These are phyloP conservation scores for Eudorina sp. DNA, from an alignment of 139 green algal species.

Conservation along the genomic window DNA sequence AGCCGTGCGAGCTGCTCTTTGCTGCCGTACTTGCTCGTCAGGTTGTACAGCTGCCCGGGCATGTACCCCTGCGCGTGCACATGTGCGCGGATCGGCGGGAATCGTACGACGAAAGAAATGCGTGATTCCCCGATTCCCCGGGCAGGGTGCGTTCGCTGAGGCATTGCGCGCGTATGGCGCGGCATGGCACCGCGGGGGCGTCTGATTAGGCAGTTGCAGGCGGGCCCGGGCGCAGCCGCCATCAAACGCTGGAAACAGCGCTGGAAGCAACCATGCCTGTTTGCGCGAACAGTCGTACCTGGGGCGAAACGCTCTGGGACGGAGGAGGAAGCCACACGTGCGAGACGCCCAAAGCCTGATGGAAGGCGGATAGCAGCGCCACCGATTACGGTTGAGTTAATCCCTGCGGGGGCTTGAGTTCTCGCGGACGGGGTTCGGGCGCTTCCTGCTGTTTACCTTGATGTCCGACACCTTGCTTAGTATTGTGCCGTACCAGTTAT, in stretches of 20 bases:
- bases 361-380: neutral
- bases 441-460: constrained; percentile 43
- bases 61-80: constrained; percentile 3
- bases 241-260: too few species aligned
- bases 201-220: too few species aligned
- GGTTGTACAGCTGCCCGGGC: constrained; percentile 84
- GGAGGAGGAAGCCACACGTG: constrained; percentile 91
- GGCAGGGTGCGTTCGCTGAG: too few species aligned
- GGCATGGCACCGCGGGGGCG: too few species aligned
- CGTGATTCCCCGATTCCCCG: too few species aligned
- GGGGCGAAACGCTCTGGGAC: constrained; percentile 77
- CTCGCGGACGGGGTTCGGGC: neutral
- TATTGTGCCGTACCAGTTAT: constrained; percentile 44
- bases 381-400: too few species aligned
- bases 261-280: too few species aligned
- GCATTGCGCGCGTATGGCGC: too few species aligned
- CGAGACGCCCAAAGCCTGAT: constrained; percentile 67
- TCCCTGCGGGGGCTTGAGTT: too few species aligned
- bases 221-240: too few species aligned
- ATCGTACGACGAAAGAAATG: too few species aligned
- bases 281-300: constrained; percentile 68
- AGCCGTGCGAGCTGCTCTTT: constrained; percentile 78
- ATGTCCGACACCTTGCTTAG: constrained; percentile 66
- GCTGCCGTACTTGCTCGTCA: constrained; percentile 83
- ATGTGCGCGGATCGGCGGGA: neutral